Percentiles rank a stretch among this genome's conserved stretches.
Conservation (phyloP, 768 basidiomycete species). For the Coprinellus aureogranulatus region DNA sequence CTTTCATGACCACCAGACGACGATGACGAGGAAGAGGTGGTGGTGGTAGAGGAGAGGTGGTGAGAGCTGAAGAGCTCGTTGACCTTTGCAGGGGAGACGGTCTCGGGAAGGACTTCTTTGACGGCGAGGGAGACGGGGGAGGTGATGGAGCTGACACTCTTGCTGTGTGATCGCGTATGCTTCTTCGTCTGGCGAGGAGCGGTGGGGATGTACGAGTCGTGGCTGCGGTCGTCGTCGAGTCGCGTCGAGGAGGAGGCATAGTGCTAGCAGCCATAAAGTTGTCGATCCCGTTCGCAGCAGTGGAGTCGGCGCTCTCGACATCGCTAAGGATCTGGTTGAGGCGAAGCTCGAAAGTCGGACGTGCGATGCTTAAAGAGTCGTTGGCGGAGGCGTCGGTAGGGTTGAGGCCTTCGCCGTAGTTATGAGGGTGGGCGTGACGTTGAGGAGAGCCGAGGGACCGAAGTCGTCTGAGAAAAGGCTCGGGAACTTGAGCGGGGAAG, state of each 20-base stretch:
- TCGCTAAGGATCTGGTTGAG: slow-evolving; percentile 76
- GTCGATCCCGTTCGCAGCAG: slow-evolving; percentile 13
- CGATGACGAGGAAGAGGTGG: slow-evolving; percentile 42
- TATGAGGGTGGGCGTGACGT: slow-evolving; percentile 67
- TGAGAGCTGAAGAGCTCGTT: slow-evolving; percentile 47
- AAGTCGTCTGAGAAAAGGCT: slow-evolving; percentile 73
- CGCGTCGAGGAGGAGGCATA: not conserved
- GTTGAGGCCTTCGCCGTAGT: slow-evolving; percentile 74
- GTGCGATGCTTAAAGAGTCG: slow-evolving; percentile 58
- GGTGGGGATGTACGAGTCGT: slow-evolving; percentile 22
- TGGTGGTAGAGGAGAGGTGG: no score
- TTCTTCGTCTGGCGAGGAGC: slow-evolving; percentile 12
- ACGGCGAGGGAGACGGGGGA: slow-evolving; percentile 39
- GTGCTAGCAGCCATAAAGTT: slow-evolving; percentile 4
- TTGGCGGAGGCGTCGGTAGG: slow-evolving; percentile 40
- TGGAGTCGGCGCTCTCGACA: slow-evolving; percentile 32
- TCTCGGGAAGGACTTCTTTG: slow-evolving; percentile 48
- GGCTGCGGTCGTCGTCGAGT: slow-evolving; percentile 9
- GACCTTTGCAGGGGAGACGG: slow-evolving; percentile 57
- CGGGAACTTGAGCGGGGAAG: slow-evolving; percentile 71
- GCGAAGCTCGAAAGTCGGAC: slow-evolving; percentile 83
- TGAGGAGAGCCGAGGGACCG: slow-evolving; percentile 73
- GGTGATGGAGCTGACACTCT: slow-evolving; percentile 12
- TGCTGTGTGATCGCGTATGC: slow-evolving; percentile 10
- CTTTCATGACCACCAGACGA: slow-evolving; percentile 26